Evolutionary conservation across 2,329 filamentous ascomycete genomes (phyloP), one percentile per base, ranked within the genome.

Genomic region (Fonsecaea erecta): DNA sequence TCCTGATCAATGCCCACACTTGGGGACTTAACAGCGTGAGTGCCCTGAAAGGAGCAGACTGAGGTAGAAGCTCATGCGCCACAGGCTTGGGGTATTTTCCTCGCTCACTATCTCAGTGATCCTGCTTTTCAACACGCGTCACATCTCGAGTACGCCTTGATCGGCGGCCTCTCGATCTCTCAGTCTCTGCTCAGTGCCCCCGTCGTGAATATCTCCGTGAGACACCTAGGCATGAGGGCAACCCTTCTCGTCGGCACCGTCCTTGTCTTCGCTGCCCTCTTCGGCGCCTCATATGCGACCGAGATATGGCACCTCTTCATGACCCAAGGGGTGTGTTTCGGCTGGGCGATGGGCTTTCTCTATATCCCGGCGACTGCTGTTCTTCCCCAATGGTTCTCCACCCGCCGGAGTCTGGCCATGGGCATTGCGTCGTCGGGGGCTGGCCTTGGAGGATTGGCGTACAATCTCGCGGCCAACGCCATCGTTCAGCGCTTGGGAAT

Each of bases 11-110:
- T 60, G 72, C 71, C 7, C 71, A 75, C 60, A 74, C 71, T 3
- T 76, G 74, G 75, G 75, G 75, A 1, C 56, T 75, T n/a, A 68
- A 66, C 43, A 52, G 65, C 68, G 54, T 67, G 70, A 63, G 72
- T 68, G 34, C 8, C 8, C 18, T 8, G 32, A 28, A 2, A 14
- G 3, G 18, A 40, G 18, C n/a, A 11, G 7, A 24, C 24, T n/a
- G 21, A 28, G 24, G 30, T 8, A 32, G 6, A 28, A 32, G 34
- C 52, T 53, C 40, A 53, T 18, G 16, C 6, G 21, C 21, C 6
- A 26, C 40, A 66, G 64, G 54, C 75, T 18, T 82, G 79, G 66
- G 78, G 77, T 37, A 75, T 82, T 24, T 82, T 80, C 63, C 74
- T 82, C 0, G 73, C 76, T 2, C 74, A 80, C 58, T 82, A 79